Conservation (phyloP, 2,329 filamentous ascomycete genomes). For the Zalaria obscura region DNA sequence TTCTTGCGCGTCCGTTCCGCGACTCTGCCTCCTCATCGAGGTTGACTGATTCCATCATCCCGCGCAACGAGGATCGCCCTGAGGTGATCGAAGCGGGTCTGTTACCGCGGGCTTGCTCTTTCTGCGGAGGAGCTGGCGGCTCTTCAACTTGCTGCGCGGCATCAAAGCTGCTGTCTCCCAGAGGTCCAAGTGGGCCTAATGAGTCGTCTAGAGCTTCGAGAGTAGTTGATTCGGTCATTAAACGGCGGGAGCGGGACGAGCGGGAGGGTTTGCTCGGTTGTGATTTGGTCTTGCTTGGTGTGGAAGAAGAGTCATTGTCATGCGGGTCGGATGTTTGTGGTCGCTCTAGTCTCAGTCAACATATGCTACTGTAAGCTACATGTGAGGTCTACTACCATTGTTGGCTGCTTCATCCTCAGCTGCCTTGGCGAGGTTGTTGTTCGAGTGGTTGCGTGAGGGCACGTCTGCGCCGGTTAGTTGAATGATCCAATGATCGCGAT, state of each 20-base stretch:
- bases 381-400: conserved; percentile 9
- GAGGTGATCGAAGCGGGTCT: conserved; percentile 38
- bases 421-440: conserved; percentile 24
- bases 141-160: conserved; percentile 33
- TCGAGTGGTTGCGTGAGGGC: conserved; percentile 29
- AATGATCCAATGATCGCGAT: not conserved
- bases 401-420: conserved; percentile 13
- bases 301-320: not conserved
- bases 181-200: conserved; percentile 61
- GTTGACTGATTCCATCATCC: conserved; percentile 51
- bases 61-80: conserved; percentile 33
- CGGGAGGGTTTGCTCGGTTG: conserved; percentile 22
- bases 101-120: conserved; percentile 35
- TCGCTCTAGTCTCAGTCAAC: conserved; percentile 1
- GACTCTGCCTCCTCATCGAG: conserved; percentile 45
- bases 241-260: conserved; percentile 33
- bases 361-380: not conserved
- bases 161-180: conserved; percentile 34
- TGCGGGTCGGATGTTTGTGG: not conserved
- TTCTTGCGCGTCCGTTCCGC: conserved; percentile 37
- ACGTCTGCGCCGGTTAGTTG: conserved; percentile 23
- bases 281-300: conserved; percentile 1
- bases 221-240: conserved; percentile 61
- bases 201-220: conserved; percentile 66
- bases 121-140: conserved; percentile 49